Percentiles rank a stretch among this genome's conserved stretches.
These are phyloP conservation scores for Ogataea chonburiensis DNA, from an alignment of 805 yeast species.

Conservation along the genomic window DNA sequence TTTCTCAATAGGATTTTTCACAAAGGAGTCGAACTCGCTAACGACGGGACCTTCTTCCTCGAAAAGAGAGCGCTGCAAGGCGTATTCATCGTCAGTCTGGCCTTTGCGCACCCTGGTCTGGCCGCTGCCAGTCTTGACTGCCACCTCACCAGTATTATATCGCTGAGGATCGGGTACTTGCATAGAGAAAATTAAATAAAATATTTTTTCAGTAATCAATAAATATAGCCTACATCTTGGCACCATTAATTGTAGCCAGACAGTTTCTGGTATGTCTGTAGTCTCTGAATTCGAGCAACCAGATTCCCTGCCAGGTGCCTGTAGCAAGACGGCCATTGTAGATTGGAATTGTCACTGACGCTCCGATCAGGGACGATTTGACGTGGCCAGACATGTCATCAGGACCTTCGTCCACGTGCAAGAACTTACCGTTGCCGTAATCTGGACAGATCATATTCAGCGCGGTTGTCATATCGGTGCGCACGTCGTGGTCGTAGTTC, in stretches of 20 bases:
- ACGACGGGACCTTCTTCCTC: conserved; percentile 55
- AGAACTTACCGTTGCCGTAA: conserved; percentile 46
- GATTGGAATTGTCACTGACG: conserved; percentile 65
- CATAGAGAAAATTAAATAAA: conserved; percentile 1
- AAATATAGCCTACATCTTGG: conserved; percentile 28
- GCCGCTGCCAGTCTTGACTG: conserved; percentile 47
- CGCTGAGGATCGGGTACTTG: conserved; percentile 13
- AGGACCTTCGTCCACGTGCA: conserved; percentile 73
- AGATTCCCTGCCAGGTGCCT: conserved; percentile 88
- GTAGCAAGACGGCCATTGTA: conserved; percentile 62
- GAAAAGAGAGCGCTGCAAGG: conserved; percentile 51
- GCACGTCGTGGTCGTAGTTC: conserved; percentile 77
- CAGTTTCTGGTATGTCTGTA: conserved; percentile 62
- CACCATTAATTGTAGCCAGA: conserved; percentile 73
- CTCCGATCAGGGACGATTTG: conserved; percentile 62
- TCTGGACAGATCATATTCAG: conserved; percentile 71
- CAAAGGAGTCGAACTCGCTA: conserved; percentile 46
- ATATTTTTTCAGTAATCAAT: conserved; percentile 1
- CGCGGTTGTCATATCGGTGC: conserved; percentile 63
- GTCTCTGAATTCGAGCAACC: conserved; percentile 70
- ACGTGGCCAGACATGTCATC: conserved; percentile 88
- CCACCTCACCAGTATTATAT: conserved; percentile 41
- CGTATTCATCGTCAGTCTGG: conserved; percentile 66
- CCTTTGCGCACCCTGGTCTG: conserved; percentile 56
- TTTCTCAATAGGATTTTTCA: conserved; percentile 4